Conservation (phyloP, 257 asterid genomes). For the Scutellaria galericulata region DNA sequence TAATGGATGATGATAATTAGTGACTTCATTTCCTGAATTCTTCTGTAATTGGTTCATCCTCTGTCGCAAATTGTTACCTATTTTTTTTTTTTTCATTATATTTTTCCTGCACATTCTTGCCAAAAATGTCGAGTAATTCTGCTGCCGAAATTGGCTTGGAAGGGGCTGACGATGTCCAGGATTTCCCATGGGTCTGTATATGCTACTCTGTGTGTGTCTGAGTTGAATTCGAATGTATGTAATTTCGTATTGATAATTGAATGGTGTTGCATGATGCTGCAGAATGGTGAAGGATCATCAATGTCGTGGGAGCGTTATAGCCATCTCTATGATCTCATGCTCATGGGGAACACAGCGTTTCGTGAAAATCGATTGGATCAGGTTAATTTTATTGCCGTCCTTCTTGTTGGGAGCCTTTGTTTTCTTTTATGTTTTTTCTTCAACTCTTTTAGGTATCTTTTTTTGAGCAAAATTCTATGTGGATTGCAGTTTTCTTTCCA, state of each 20-base stretch:
- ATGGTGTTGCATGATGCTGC: constrained; percentile 46
- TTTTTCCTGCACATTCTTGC: constrained; percentile 8
- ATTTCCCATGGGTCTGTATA: constrained; percentile 67
- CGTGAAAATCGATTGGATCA: constrained; percentile 71
- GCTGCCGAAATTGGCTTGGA: constrained; percentile 58
- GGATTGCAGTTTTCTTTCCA: not conserved
- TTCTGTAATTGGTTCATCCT: constrained; percentile 19
- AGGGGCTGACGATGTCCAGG: constrained; percentile 74
- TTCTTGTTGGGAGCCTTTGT: constrained; percentile 18
- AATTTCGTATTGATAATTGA: constrained; percentile 21
- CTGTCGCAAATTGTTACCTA: not conserved
- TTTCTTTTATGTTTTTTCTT: constrained; percentile 1
- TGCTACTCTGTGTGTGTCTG: not conserved
- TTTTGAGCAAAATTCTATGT: not conserved
- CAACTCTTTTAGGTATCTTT: not conserved
- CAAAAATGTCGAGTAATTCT: constrained; percentile 47
- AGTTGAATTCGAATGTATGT: not conserved
- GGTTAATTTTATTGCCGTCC: constrained; percentile 50
- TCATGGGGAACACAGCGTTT: constrained; percentile 69
- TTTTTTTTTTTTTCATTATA: not conserved
- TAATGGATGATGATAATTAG: not conserved
- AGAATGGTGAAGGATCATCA: constrained; percentile 60
- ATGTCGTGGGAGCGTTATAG: constrained; percentile 66
- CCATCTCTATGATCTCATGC: constrained; percentile 66
- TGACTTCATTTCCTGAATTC: constrained; percentile 11